Conservation (phyloP, 805 yeast species). For the Saccharomycopsis fermentans region DNA sequence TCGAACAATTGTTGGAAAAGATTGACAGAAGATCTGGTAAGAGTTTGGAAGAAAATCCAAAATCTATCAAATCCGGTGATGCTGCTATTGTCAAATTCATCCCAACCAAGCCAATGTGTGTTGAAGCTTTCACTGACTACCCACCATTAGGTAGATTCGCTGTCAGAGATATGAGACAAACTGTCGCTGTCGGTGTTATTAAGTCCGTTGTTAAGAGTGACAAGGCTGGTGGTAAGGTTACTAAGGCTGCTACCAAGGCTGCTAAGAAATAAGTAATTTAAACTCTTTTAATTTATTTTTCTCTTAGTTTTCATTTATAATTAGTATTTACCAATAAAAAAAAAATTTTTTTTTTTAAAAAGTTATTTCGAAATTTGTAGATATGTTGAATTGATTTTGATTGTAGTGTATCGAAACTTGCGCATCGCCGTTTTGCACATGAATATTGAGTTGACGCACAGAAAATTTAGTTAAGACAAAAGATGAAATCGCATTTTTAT, state of each 20-base stretch:
- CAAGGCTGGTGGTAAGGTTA: slow-evolving; percentile 75
- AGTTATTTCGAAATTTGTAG: not conserved
- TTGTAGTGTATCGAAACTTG: not conserved
- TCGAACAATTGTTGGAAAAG: slow-evolving; percentile 70
- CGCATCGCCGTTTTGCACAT: no score
- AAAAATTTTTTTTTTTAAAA: slow-evolving; percentile 1
- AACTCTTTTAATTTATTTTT: not conserved
- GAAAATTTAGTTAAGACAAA: not conserved
- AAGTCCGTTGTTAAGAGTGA: slow-evolving; percentile 85
- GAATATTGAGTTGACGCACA: not conserved
- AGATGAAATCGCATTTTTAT: not conserved
- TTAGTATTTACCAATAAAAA: slow-evolving; percentile 3
- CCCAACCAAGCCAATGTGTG: slow-evolving; percentile 88
- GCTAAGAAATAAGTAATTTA: slow-evolving; percentile 17
- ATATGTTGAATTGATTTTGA: not conserved
- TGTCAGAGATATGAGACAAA: slow-evolving; percentile 99
- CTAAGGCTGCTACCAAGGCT: slow-evolving; percentile 91
- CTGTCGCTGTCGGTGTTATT: slow-evolving; percentile 99
- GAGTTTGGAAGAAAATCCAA: slow-evolving; percentile 80
- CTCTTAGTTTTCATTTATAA: slow-evolving; percentile 2
- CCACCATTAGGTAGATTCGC: slow-evolving; percentile 97
- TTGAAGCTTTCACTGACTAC: slow-evolving; percentile 88
- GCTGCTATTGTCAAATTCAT: slow-evolving; percentile 89
- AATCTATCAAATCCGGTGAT: slow-evolving; percentile 93
- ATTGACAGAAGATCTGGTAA: slow-evolving; percentile 92